Base-by-base conservation (phyloP, 176 grass and related monocot species). In the Typha latifolia region DNA sequence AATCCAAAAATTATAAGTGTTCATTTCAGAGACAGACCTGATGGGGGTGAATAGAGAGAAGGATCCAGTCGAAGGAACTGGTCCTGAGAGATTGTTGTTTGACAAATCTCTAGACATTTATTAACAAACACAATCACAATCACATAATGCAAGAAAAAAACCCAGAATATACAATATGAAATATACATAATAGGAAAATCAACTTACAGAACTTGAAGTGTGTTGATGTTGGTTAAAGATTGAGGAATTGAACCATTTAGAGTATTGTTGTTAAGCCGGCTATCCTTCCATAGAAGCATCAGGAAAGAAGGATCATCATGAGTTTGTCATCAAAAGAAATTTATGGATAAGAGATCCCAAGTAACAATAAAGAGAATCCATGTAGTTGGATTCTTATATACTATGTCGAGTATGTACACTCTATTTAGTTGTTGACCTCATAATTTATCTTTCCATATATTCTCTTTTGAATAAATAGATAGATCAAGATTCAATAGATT, bases 181-280 rank as follows among this genome's bases (percentile, higher is more conserved):
- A 15, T 57, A 18, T 59, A 59, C 16, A 22, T 11, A 59, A 59
- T 8, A 59, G 20, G 16, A 16, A 19, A 22, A 59, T 55, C 53
- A 19, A 91, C 88, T 87, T 84, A 91, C 88, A 91, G 78, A 53
- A 91, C 88, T 82, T 91, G 88, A 32, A 91, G 84, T 47, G 80
- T 72, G 37, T 24, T 56, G 71, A 91, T 91, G 32, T 72, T 72
- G n/a, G 74, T 91, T 61, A 91, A 62, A 49, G 84, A 87, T 34
- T 62, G 13, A 49, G 88, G 88, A 61, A 91, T 91, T 69, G 22
- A 69, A 55, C 80, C 74, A 3, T 48, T 66, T 70, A 91, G 48
- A 21, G 53, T 91, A 76, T 91, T 91, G 84, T 91, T 91, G 67
- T 91, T 91, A 62, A 91, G 77, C 77, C 88, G 88, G 71, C 88